A percentile compares a stretch with the other conserved stretches of the same genome.
These are phyloP conservation scores for Prorocentrum cordatum DNA, from an alignment of 169 alveolate genomes.

Conservation along the genomic window DNA sequence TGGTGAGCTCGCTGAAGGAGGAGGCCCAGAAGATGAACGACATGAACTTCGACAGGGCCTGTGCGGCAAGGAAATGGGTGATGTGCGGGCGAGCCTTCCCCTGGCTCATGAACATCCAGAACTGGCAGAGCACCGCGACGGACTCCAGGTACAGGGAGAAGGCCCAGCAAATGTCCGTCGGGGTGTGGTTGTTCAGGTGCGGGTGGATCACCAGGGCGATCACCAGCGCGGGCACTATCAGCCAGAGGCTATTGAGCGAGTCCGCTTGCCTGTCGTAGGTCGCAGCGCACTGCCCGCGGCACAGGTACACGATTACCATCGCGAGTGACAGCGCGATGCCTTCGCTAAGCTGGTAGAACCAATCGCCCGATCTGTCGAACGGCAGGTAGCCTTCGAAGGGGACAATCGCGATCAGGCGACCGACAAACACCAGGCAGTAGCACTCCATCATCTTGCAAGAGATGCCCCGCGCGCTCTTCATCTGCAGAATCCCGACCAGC, in stretches of 20 bases:
- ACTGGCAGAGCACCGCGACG: not conserved
- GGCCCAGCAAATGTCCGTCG: not conserved
- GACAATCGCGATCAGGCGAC: not conserved
- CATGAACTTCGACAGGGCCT: not conserved
- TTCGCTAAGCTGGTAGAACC: not conserved
- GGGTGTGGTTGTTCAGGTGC: not conserved
- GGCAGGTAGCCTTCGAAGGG: constrained; percentile 6
- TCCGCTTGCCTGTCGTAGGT: not conserved
- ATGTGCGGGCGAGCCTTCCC: not conserved
- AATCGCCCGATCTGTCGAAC: not conserved
- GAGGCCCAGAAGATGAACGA: not conserved
- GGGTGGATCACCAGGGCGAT: not conserved
- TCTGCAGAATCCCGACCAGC: not conserved
- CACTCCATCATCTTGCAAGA: not conserved
- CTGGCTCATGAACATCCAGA: not conserved
- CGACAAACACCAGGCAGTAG: not conserved
- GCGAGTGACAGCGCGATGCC: not conserved
- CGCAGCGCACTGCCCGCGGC: not conserved
- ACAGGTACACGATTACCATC: not conserved
- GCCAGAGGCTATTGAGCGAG: not conserved
- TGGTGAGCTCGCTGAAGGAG: not conserved
- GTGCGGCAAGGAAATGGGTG: not conserved
- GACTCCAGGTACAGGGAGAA: not conserved
- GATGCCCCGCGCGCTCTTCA: not conserved
- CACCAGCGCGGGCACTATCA: not conserved